Conservation (phyloP, 1,284 basidiomycete species). For the Boletus sp. region DNA sequence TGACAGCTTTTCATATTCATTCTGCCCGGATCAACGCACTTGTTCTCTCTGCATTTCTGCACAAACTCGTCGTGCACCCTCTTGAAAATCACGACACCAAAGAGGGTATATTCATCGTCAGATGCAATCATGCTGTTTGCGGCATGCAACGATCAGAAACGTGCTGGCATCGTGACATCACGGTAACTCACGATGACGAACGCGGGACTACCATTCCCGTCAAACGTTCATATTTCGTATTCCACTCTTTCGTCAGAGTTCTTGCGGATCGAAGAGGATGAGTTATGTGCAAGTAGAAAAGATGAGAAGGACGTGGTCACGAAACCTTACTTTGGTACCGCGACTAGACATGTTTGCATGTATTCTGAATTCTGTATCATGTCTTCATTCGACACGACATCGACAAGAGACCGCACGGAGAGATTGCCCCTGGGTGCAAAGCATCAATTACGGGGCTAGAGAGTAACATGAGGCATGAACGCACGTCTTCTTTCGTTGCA, state of each 20-base stretch:
- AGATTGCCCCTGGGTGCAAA: slow-evolving; percentile 78
- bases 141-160: slow-evolving; percentile 24
- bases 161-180: slow-evolving; percentile 12
- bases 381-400: slow-evolving; percentile 83
- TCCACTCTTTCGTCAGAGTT: slow-evolving; percentile 87
- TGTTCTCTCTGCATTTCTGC: slow-evolving; percentile 95
- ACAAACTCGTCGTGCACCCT: slow-evolving; percentile 90
- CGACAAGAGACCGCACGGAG: slow-evolving; percentile 82
- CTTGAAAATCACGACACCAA: slow-evolving; percentile 88
- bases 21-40: slow-evolving; percentile 48
- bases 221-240: slow-evolving; percentile 84
- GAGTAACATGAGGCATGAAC: slow-evolving; percentile 29
- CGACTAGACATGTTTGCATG: slow-evolving; percentile 90
- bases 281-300: slow-evolving; percentile 5
- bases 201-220: slow-evolving; percentile 94
- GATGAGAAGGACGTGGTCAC: slow-evolving; percentile 6
- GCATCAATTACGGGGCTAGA: slow-evolving; percentile 7
- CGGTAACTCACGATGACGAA: slow-evolving; percentile 70
- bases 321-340: slow-evolving; percentile 81
- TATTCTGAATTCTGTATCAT: slow-evolving; percentile 90
- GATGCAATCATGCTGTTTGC: slow-evolving; percentile 58
- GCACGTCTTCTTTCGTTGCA: slow-evolving; percentile 94
- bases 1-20: slow-evolving; percentile 14
- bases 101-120: slow-evolving; percentile 90
- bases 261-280: slow-evolving; percentile 42